Evolutionary conservation across 2,329 filamentous ascomycete genomes (phyloP), one percentile per base, ranked within the genome.

Genomic region (Aspergillus arachidicola): DNA sequence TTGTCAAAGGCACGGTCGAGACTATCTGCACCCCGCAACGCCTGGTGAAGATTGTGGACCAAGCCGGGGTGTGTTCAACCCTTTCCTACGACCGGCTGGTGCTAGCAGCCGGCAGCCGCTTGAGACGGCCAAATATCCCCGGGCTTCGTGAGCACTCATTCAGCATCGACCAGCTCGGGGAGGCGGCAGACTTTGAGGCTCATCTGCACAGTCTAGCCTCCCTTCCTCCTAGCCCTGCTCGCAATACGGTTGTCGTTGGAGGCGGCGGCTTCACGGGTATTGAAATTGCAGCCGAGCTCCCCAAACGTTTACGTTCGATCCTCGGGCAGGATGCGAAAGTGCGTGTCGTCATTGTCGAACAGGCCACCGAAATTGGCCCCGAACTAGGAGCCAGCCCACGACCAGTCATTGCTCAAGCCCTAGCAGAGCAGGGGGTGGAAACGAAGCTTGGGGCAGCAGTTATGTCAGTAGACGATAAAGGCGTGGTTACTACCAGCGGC

Each of bases 191-290:
- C 14, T 69, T 73, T 0, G 68, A 71, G n/a, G 26, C 58, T 1
- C 79, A 80, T 36, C 66, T 81, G 1, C 14, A 72, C 6, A 57
- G 30, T 2, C 72, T 79, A 1, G 38, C 65, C 0, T 69, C 59
- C 0, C 62, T 70, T 9, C 71, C 74, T 0, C 16, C 62, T 2
- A 74, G 65, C 53, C 19, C 65, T 5, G 69, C 68, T 0, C 75
- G 77, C 23, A 61, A 78, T 45, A 80, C 78, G 1, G 64, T 80
- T 14, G 70, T 80, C 1, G 66, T 81, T 1, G 73, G 73, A 54
- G 75, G 74, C 54, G 70, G 64, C 4, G 72, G 75, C 1, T 78
- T 82, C 65, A 79, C 77, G 2, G 78, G 79, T 6, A 73, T 71
- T 9, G 64, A 71, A 41, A 36, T 69, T 3, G 65, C 66, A 14